A percentile compares a stretch with the other conserved stretches of the same genome.
Evolutionary conservation across 1,284 basidiomycete genomes (phyloP).

Genomic region (Tylopilus orsonianus): DNA sequence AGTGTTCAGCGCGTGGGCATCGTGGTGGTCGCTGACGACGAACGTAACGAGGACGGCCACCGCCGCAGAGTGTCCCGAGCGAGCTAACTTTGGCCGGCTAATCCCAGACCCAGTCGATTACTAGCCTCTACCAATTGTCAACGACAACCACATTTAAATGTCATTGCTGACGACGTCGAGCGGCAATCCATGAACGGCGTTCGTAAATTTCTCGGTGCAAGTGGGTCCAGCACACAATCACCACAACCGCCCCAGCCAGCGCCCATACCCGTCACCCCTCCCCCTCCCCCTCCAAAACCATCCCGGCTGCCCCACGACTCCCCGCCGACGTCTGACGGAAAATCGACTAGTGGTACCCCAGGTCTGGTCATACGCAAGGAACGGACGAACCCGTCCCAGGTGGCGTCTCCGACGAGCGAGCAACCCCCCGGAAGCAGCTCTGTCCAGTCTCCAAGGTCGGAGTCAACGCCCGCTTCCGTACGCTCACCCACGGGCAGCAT

Average conservation of each 20-base stretch:
- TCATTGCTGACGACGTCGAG: constrained; percentile 18
- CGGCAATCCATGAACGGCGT: constrained; percentile 63
- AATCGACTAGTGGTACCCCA: constrained; percentile 38
- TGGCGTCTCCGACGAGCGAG: constrained; percentile 24
- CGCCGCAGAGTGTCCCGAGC: background rate
- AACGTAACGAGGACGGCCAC: constrained; percentile 13
- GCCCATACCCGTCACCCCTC: constrained; percentile 22
- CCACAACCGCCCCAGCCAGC: constrained; percentile 18
- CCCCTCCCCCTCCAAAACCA: constrained; percentile 32
- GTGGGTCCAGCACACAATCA: constrained; percentile 33
- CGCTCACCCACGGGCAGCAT: constrained; percentile 25
- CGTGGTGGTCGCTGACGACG: constrained; percentile 16
- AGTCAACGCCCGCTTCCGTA: constrained; percentile 15
- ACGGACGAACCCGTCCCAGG: constrained; percentile 36
- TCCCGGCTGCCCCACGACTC: constrained; percentile 48
- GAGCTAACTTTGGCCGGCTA: background rate
- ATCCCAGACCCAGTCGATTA: background rate
- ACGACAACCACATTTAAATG: constrained; percentile 20
- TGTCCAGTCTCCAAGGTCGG: constrained; percentile 23
- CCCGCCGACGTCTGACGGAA: constrained; percentile 28
- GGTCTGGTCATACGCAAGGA: constrained; percentile 58
- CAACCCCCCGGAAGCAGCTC: constrained; percentile 28
- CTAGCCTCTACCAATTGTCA: constrained; percentile 1
- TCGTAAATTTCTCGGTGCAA: constrained; percentile 60
- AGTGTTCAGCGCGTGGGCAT: constrained; percentile 18